Percentiles rank a stretch among this genome's conserved stretches.
phyloP scores from a whole-genome alignment of 371 early-diverging fungal genomes.

The Coemansia sp. region DNA sequence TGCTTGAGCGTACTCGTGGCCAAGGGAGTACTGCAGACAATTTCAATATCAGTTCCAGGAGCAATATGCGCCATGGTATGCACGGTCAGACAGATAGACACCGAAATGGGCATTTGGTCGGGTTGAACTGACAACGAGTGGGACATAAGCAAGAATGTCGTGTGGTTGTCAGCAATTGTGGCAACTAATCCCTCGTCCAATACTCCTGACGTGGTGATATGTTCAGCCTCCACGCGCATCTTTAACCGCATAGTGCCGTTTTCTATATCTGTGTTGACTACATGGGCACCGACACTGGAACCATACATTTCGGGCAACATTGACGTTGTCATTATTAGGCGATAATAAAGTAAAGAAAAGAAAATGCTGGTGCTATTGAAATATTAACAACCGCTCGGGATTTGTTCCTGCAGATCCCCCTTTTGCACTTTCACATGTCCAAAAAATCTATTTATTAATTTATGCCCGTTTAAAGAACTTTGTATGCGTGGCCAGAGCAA shows the following conservation, averaged over 20 bases:
- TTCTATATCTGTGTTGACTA: conserved; percentile 1
- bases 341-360: background rate
- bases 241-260: conserved; percentile 11
- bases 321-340: background rate
- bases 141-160: conserved; percentile 22
- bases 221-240: conserved; percentile 12
- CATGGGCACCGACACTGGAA: background rate
- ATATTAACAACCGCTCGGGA: no score
- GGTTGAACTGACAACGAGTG: conserved; percentile 10
- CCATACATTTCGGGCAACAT: conserved; percentile 15
- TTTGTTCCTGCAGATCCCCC: background rate
- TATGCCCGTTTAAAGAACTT: conserved; percentile 22
- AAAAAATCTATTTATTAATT: background rate
- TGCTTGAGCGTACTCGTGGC: background rate
- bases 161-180: conserved; percentile 34
- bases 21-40: conserved; percentile 10
- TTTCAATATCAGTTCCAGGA: conserved; percentile 18
- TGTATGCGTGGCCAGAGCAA: conserved; percentile 32
- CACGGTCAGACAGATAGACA: conserved; percentile 28
- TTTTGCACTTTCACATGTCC: conserved; percentile 1
- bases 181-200: conserved; percentile 40
- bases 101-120: conserved; percentile 23
- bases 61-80: conserved; percentile 9
- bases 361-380: background rate
- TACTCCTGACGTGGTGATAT: conserved; percentile 17